Evolutionary conservation across 176 grass and related monocot genomes (phyloP).

Genomic region (Oryza rufipogon): DNA sequence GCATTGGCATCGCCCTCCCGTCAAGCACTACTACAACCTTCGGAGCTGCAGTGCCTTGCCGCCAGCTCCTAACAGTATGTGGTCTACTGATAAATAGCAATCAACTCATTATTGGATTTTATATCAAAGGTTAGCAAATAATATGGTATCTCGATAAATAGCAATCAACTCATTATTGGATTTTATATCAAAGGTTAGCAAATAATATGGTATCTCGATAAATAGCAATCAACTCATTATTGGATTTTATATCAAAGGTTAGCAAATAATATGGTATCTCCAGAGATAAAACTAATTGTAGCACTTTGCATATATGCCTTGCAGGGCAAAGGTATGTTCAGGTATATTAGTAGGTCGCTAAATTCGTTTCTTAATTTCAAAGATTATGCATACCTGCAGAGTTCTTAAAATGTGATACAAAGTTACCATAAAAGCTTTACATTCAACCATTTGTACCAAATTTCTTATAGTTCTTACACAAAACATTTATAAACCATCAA

Average conservation of each 20-base stretch:
- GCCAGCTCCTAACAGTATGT: too few species aligned
- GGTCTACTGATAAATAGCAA: not conserved
- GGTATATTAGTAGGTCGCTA: not conserved
- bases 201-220: not conserved
- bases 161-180: not conserved
- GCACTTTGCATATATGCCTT: not conserved
- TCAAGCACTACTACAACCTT: too few species aligned
- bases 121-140: not conserved
- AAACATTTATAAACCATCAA: not conserved
- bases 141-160: not conserved
- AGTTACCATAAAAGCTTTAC: not conserved
- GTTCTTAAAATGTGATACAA: not conserved
- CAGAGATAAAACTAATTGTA: not conserved
- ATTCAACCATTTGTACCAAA: slow-evolving; percentile 19
- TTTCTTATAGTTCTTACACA: not conserved
- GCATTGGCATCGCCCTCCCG: too few species aligned
- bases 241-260: not conserved
- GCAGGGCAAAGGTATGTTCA: not conserved
- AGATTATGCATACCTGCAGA: not conserved
- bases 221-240: slow-evolving; percentile 4
- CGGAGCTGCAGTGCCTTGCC: too few species aligned
- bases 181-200: not conserved
- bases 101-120: slow-evolving; percentile 6
- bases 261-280: not conserved
- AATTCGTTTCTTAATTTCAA: slow-evolving; percentile 1